phyloP scores from a whole-genome alignment of 1,284 basidiomycete genomes.

The Volvariella volvacea region DNA sequence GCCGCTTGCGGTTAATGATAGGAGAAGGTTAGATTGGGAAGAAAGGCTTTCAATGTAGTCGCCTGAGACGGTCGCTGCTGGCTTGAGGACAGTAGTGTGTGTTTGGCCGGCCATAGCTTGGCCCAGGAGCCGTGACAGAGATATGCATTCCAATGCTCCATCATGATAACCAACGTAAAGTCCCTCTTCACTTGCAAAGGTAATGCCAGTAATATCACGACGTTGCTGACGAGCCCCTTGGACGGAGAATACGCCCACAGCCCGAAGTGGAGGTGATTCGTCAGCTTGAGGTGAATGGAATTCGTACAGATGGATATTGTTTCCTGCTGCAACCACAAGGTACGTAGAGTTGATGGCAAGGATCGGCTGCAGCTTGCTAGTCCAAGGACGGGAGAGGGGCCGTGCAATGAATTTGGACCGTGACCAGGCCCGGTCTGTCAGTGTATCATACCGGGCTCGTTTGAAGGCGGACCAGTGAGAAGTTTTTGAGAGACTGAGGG shows the following conservation, averaged over 20 bases:
- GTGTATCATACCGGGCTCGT: slow-evolving; percentile 45
- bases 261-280: slow-evolving; percentile 35
- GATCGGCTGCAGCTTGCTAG: slow-evolving; percentile 47
- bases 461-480: slow-evolving; percentile 40
- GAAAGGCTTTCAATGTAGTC: slow-evolving; percentile 52
- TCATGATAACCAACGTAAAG: slow-evolving; percentile 58
- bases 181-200: slow-evolving; percentile 42
- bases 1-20: slow-evolving; percentile 55
- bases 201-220: slow-evolving; percentile 45
- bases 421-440: slow-evolving; percentile 53
- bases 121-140: slow-evolving; percentile 12
- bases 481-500: slow-evolving; percentile 42
- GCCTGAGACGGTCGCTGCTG: slow-evolving; percentile 14
- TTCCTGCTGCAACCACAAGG: slow-evolving; percentile 59
- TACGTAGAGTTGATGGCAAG: slow-evolving; percentile 53
- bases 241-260: slow-evolving; percentile 45
- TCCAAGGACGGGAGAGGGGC: slow-evolving; percentile 62
- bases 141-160: slow-evolving; percentile 43
- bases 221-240: slow-evolving; percentile 25
- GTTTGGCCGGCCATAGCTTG: slow-evolving; percentile 9
- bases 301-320: slow-evolving; percentile 49
- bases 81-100: slow-evolving; percentile 18
- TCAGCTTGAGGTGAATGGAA: slow-evolving; percentile 30
- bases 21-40: slow-evolving; percentile 32
- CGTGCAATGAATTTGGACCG: slow-evolving; percentile 50